Conservation (phyloP, 805 yeast species). For the Metschnikowia rubicola region DNA sequence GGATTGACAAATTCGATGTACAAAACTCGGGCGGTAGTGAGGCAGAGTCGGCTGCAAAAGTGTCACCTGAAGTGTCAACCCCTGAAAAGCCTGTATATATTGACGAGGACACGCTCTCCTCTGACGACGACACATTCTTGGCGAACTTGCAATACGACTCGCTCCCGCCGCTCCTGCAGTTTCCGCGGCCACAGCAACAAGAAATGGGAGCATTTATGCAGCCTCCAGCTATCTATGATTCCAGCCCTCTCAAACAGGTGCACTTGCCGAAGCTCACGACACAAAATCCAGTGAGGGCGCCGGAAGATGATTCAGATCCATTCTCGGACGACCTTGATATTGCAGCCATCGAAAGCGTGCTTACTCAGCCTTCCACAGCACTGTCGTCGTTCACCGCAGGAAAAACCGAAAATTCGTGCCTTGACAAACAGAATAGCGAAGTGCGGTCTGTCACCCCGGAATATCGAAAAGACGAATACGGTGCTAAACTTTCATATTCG, state of each 20-base stretch:
- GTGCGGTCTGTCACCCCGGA: slow-evolving; percentile 27
- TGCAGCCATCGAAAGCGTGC: slow-evolving; percentile 11
- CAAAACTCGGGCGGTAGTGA: not conserved
- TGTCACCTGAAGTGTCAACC: no score
- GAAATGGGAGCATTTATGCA: not conserved
- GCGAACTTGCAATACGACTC: slow-evolving; percentile 12
- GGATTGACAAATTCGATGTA: slow-evolving; percentile 31
- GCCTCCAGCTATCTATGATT: not conserved
- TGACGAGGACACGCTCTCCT: slow-evolving; percentile 14
- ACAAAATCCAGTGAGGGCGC: not conserved
- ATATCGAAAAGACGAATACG: not conserved
- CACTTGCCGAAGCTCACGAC: not conserved
- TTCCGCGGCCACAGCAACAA: not conserved
- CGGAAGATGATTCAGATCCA: slow-evolving; percentile 15
- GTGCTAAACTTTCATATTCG: slow-evolving; percentile 41
- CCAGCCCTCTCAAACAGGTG: not conserved
- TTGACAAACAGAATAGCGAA: slow-evolving; percentile 46
- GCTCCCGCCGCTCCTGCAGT: slow-evolving; percentile 5
- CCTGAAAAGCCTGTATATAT: not conserved
- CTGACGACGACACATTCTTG: slow-evolving; percentile 26
- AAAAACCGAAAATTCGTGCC: slow-evolving; percentile 41
- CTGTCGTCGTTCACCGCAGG: slow-evolving; percentile 3
- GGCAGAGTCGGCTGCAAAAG: not conserved
- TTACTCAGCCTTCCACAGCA: slow-evolving; percentile 15
- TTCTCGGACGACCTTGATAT: slow-evolving; percentile 20